Evolutionary conservation across 164 flowering plant genomes (phyloP), one percentile per base, ranked within the genome.

Genomic region (Akebia trifoliata): DNA sequence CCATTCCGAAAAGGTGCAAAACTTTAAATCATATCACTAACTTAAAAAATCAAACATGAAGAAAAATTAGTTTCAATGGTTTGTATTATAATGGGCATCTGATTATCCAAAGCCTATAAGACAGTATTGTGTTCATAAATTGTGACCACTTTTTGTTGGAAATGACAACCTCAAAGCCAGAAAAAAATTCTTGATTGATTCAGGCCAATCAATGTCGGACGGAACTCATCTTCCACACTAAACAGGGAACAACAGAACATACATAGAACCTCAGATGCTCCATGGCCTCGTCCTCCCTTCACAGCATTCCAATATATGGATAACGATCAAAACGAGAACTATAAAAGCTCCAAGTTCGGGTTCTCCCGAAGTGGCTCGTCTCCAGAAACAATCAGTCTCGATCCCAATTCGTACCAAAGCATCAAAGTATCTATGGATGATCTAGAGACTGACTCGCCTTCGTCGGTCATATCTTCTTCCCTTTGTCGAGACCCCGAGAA

Each of bases 141-240:
- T n/a, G n/a, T n/a, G n/a, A n/a, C n/a, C n/a, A n/a, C n/a, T 44
- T 24, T 15, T 34, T 34, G 36, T 9, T 34, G 5, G 36, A 34
- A 9, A 34, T 34, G 5, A 34, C 9, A 4, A 4, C 4, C 4
- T 34, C 6, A 44, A 44, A n/a, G 20, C 48, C 21, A 1, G 21
- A 1, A 21, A 6, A 18, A 12, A 20, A 2, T 21, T 18, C 35
- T 22, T 3, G 14, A 20, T 40, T 45, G 25, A 9, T 22, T 21
- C 72, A 86, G 94, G 78, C 94, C 92, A 10, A 71, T 89, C 40
- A 83, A 80, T 68, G 77, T 83, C 9, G 72, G 72, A 70, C 78
- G 83, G 74, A 76, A 59, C 61, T 70, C 86, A 11, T 22, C 47
- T 24, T 65, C 63, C 7, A 60, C 30, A 51, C 46, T 30, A 47